These are phyloP conservation scores for Sugiyamaella marilandica DNA, from an alignment of 805 yeast species.

Conservation along the genomic window DNA sequence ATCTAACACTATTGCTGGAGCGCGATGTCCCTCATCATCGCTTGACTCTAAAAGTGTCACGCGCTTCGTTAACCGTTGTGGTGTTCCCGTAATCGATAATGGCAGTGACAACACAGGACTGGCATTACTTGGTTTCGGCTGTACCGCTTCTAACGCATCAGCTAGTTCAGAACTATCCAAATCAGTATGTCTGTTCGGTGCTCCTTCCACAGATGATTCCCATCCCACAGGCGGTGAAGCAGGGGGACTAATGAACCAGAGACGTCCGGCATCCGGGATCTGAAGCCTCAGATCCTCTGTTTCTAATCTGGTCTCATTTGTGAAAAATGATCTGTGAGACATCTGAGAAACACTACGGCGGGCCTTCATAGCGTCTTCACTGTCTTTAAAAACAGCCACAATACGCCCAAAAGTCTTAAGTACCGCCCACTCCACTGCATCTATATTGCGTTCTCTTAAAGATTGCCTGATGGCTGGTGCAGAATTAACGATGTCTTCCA, in stretches of 20 bases:
- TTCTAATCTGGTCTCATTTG: constrained; percentile 2
- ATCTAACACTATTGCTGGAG: neutral
- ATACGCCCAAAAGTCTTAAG: constrained; percentile 23
- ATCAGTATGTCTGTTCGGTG: constrained; percentile 23
- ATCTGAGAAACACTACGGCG: constrained; percentile 1
- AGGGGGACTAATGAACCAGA: constrained; percentile 28
- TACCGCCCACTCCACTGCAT: constrained; percentile 22
- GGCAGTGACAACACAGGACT: neutral
- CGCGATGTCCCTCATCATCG: constrained; percentile 10
- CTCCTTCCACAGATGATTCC: constrained; percentile 22
- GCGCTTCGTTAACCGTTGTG: constrained; percentile 1
- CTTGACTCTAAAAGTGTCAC: constrained; percentile 13
- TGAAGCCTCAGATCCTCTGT: constrained; percentile 10
- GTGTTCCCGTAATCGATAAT: neutral
- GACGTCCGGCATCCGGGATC: constrained; percentile 26
- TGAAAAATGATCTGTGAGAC: neutral
- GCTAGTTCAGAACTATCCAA: constrained; percentile 11
- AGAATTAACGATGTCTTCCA: constrained; percentile 4
- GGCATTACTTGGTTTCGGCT: neutral
- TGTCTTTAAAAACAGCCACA: constrained; percentile 21
- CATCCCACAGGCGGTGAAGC: constrained; percentile 28
- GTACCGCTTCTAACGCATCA: neutral
- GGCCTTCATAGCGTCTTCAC: constrained; percentile 16
- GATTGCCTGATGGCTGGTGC: neutral
- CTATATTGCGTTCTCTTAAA: neutral